A percentile compares a stretch with the other conserved stretches of the same genome.
These are phyloP conservation scores for Irpex rosettiformis DNA, from an alignment of 1,284 basidiomycete genomes.

Conservation along the genomic window DNA sequence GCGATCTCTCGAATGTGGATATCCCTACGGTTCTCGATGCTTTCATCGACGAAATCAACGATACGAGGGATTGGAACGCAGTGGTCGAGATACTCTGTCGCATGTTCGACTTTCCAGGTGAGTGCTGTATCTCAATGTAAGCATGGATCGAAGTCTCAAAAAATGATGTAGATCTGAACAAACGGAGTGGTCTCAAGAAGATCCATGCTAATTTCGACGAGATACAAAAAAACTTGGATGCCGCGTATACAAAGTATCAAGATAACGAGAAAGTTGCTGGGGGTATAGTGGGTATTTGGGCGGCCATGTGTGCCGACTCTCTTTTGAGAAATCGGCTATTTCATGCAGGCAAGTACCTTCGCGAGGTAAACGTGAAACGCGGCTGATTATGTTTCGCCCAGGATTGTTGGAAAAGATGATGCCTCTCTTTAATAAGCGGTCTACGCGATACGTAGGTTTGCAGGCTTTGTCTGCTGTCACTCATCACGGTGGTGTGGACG, in stretches of 20 bases:
- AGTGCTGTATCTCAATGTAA: conserved; percentile 10
- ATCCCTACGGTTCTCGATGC: conserved; percentile 19
- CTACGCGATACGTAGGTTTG: conserved; percentile 47
- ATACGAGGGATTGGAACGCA: conserved; percentile 45
- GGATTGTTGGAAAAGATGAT: conserved; percentile 53
- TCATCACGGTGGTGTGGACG: conserved; percentile 52
- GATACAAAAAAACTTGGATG: conserved; percentile 46
- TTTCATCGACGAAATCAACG: conserved; percentile 42
- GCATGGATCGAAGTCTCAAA: background rate
- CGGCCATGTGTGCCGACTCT: conserved; percentile 59
- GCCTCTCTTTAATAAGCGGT: conserved; percentile 45
- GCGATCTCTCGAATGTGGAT: conserved; percentile 11
- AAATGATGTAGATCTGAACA: conserved; percentile 43
- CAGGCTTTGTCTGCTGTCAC: conserved; percentile 55
- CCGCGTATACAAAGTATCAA: conserved; percentile 20
- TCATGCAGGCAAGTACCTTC: conserved; percentile 40
- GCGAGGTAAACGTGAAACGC: background rate
- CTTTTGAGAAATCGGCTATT: conserved; percentile 55
- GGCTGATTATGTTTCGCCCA: conserved; percentile 20
- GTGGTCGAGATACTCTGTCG: conserved; percentile 47
- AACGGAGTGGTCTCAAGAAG: conserved; percentile 56
- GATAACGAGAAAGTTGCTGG: conserved; percentile 33
- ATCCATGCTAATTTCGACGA: conserved; percentile 52
- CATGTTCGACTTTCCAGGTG: conserved; percentile 51
- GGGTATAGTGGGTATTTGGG: conserved; percentile 57